A percentile compares a stretch with the other conserved stretches of the same genome.
Evolutionary conservation across 495 filamentous ascomycete genomes (phyloP).

Genomic region (Penicillium verhagenii): DNA sequence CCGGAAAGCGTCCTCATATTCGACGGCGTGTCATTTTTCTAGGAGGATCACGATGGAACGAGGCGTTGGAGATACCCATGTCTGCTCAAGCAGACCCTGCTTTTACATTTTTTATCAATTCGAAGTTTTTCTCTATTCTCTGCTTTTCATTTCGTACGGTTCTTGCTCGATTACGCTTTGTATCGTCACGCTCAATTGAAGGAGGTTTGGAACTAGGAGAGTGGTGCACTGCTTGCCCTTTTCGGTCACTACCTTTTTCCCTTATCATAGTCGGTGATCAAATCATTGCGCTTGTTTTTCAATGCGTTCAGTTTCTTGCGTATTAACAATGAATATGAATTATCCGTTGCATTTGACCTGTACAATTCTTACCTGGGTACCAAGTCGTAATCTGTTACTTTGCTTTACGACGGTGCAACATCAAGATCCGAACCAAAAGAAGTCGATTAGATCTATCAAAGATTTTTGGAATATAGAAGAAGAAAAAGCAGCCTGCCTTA

Average conservation of each 20-base stretch:
- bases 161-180: not conserved
- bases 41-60: constrained; percentile 48
- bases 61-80: constrained; percentile 55
- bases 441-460: constrained; percentile 22
- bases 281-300: constrained; percentile 5
- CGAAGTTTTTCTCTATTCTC: constrained; percentile 30
- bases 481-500: constrained; percentile 3
- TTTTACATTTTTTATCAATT: constrained; percentile 28
- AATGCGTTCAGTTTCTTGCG: not conserved
- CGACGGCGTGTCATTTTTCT: constrained; percentile 30
- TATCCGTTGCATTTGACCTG: not conserved
- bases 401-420: not conserved
- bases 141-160: constrained; percentile 19
- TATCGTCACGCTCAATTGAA: constrained; percentile 7
- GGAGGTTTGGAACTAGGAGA: constrained; percentile 14
- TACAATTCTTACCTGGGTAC: no score
- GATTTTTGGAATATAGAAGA: constrained; percentile 8
- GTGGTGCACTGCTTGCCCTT: constrained; percentile 5
- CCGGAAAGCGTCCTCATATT: constrained; percentile 25
- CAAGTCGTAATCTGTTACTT: no score
- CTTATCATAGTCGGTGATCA: constrained; percentile 11
- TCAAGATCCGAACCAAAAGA: not conserved
- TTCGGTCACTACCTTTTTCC: constrained; percentile 28
- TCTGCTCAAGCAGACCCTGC: constrained; percentile 39
- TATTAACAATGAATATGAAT: not conserved